These are phyloP conservation scores for Blastomyces gilchristii DNA, from an alignment of 2,329 filamentous ascomycete species.

Conservation along the genomic window DNA sequence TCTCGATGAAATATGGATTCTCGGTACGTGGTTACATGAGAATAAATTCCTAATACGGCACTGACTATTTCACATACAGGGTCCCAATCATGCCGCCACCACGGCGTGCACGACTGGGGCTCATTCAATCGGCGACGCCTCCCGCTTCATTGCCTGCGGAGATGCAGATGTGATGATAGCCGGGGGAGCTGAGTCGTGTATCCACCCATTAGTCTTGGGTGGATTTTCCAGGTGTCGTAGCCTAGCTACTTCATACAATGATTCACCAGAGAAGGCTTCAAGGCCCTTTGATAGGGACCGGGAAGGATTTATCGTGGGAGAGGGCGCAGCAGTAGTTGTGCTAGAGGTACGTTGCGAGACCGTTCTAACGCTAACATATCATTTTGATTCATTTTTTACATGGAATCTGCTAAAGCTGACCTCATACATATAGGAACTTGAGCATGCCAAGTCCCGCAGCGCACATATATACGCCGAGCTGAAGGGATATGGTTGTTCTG, in stretches of 20 bases:
- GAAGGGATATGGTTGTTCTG: constrained; percentile 78
- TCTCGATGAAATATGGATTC: constrained; percentile 86
- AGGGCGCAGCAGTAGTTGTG: constrained; percentile 79
- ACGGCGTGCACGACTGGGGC: constrained; percentile 95
- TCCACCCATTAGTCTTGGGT: constrained; percentile 85
- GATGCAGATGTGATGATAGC: constrained; percentile 94
- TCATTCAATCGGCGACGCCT: constrained; percentile 87
- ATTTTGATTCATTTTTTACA: neutral
- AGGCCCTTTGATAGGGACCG: constrained; percentile 76
- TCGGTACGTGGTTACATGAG: constrained; percentile 34
- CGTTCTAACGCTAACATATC: neutral
- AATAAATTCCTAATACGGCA: neutral
- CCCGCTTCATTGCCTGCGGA: constrained; percentile 80
- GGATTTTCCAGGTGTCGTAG: constrained; percentile 85
- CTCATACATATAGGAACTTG: constrained; percentile 52
- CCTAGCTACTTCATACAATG: constrained; percentile 70
- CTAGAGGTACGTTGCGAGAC: constrained; percentile 51
- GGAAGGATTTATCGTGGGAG: constrained; percentile 81
- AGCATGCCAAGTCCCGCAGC: constrained; percentile 70
- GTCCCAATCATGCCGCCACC: constrained; percentile 84
- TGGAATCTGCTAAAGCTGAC: neutral
- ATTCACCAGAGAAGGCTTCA: constrained; percentile 59
- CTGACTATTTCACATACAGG: constrained; percentile 34
- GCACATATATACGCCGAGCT: constrained; percentile 83
- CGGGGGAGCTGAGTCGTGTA: constrained; percentile 90